phyloP scores from a whole-genome alignment of 768 basidiomycete species.

The Polyporus arcularius region DNA sequence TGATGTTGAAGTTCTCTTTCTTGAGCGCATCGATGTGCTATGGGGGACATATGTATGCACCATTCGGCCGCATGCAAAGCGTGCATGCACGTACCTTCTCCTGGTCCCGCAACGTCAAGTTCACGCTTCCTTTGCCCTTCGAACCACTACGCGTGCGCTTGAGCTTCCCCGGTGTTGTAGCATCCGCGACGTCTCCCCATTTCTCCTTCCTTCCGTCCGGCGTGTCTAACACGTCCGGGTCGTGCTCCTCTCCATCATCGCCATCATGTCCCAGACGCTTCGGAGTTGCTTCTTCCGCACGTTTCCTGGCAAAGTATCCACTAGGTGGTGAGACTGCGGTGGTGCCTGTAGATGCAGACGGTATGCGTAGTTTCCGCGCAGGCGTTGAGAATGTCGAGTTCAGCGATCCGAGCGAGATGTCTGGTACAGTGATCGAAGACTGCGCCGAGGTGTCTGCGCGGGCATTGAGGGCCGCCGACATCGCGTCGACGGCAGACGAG shows the following conservation, averaged over 20 bases:
- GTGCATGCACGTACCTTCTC: conserved; percentile 70
- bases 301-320: conserved; percentile 35
- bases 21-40: conserved; percentile 95
- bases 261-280: conserved; percentile 42
- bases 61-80: not conserved
- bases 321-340: conserved; percentile 46
- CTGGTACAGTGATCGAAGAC: conserved; percentile 51
- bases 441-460: conserved; percentile 44
- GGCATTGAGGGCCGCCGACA: conserved; percentile 46
- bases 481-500: conserved; percentile 13
- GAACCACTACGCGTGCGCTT: conserved; percentile 23
- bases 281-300: conserved; percentile 42
- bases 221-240: conserved; percentile 50
- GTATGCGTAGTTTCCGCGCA: conserved; percentile 43
- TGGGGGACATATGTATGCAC: not conserved
- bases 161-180: conserved; percentile 18
- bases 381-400: conserved; percentile 56
- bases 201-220: conserved; percentile 46
- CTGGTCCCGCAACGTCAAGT: conserved; percentile 89
- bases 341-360: conserved; percentile 51
- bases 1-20: conserved; percentile 97
- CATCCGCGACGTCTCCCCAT: conserved; percentile 21
- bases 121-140: conserved; percentile 27
- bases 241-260: conserved; percentile 34
- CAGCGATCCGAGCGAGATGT: conserved; percentile 61